These are phyloP conservation scores for Cutaneotrichosporon daszewskae DNA, from an alignment of 1,284 basidiomycete genomes.

Conservation along the genomic window DNA sequence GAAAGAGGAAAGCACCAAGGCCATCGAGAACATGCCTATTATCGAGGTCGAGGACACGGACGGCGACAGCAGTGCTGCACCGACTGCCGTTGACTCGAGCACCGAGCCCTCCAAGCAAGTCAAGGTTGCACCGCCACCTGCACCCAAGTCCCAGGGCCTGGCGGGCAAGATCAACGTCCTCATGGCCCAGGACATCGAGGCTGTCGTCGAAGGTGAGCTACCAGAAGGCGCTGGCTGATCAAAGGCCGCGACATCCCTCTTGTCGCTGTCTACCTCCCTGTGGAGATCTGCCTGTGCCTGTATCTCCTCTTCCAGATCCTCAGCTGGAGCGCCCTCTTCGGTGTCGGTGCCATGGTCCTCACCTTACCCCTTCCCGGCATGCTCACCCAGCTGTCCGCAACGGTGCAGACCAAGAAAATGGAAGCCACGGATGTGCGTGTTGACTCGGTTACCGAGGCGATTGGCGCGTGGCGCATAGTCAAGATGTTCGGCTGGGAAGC, in stretches of 20 bases:
- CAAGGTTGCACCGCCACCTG: not conserved
- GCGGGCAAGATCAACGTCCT: constrained; percentile 60
- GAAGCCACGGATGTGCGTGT: constrained; percentile 53
- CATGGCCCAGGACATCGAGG: constrained; percentile 45
- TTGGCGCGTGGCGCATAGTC: constrained; percentile 52
- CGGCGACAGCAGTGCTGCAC: no score
- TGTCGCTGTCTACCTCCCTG: constrained; percentile 39
- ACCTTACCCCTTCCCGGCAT: constrained; percentile 55
- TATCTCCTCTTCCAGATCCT: constrained; percentile 41
- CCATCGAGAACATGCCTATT: constrained; percentile 6
- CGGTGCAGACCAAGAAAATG: constrained; percentile 38
- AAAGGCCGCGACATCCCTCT: constrained; percentile 40
- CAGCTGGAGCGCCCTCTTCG: constrained; percentile 52
- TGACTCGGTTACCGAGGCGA: constrained; percentile 51
- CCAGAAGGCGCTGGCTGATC: not conserved
- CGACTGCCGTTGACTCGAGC: no score
- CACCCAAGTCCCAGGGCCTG: constrained; percentile 41
- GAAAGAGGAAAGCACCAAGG: not conserved
- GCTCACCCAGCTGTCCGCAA: constrained; percentile 35
- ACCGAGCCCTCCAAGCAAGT: no score
- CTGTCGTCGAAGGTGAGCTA: constrained; percentile 36
- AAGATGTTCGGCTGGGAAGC: constrained; percentile 67
- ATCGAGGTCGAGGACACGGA: constrained; percentile 20
- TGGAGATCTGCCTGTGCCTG: constrained; percentile 38
- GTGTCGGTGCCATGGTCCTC: constrained; percentile 53